A percentile compares a stretch with the other conserved stretches of the same genome.
Evolutionary conservation across 495 filamentous ascomycete genomes (phyloP).

Genomic region (Penicillium simplicissimum): DNA sequence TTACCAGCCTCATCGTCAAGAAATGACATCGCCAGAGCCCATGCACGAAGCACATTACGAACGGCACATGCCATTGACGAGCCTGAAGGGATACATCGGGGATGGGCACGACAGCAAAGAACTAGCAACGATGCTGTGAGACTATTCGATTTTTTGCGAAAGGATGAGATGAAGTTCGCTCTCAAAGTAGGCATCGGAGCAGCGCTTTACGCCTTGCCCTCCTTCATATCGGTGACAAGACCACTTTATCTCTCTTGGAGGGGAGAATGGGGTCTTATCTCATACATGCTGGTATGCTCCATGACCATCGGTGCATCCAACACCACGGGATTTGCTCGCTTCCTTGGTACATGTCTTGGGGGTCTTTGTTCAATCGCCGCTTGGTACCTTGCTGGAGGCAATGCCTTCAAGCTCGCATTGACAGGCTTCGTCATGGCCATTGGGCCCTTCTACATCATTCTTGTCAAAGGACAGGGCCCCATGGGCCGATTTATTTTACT

Average conservation of each 20-base stretch:
- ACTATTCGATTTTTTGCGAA: constrained; percentile 57
- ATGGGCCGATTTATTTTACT: constrained; percentile 91
- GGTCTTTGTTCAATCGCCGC: constrained; percentile 70
- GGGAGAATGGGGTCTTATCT: constrained; percentile 94
- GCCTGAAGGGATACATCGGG: constrained; percentile 29
- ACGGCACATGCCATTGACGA: not conserved
- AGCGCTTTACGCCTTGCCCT: constrained; percentile 80
- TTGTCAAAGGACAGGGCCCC: constrained; percentile 79
- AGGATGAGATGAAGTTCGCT: constrained; percentile 75
- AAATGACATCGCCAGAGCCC: too few relatives aligned
- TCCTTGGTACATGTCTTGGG: constrained; percentile 82
- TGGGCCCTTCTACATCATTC: constrained; percentile 83
- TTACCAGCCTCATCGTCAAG: not conserved
- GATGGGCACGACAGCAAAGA: constrained; percentile 32
- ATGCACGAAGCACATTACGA: not conserved
- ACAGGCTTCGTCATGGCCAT: constrained; percentile 79
- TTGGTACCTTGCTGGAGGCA: constrained; percentile 73
- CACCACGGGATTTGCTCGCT: constrained; percentile 82
- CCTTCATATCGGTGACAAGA: constrained; percentile 76
- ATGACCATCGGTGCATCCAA: constrained; percentile 99
- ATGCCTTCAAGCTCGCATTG: constrained; percentile 69
- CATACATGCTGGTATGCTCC: constrained; percentile 96
- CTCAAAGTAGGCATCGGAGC: constrained; percentile 92
- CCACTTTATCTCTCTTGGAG: constrained; percentile 85
- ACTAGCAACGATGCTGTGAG: constrained; percentile 53